phyloP scores from a whole-genome alignment of 768 basidiomycete genomes.

The Hortiboletus campestris region DNA sequence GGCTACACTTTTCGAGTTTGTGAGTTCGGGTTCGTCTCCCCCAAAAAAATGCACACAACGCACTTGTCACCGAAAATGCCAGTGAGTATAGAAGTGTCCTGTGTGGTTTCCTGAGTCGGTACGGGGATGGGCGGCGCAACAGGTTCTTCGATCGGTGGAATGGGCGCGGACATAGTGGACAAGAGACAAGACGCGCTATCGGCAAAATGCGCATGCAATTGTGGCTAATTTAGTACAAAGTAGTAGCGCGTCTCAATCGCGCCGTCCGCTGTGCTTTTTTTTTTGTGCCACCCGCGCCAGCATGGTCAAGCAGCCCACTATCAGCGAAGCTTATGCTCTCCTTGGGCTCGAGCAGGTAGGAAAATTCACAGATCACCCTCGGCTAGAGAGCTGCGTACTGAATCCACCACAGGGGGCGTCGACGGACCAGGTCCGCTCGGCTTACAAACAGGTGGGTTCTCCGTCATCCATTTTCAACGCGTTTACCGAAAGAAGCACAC shows the following conservation, averaged over 20 bases:
- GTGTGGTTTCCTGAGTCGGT: slow-evolving; percentile 6
- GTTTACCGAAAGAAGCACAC: neutral
- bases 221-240: slow-evolving; percentile 10
- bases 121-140: neutral
- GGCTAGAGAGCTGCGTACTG: slow-evolving; percentile 1
- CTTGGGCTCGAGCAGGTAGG: slow-evolving; percentile 58
- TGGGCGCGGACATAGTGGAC: slow-evolving; percentile 8
- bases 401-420: slow-evolving; percentile 48
- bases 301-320: slow-evolving; percentile 38
- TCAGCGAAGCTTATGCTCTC: slow-evolving; percentile 38
- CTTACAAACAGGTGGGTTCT: slow-evolving; percentile 62
- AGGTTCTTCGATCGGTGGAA: neutral
- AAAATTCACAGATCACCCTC: neutral
- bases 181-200: slow-evolving; percentile 1
- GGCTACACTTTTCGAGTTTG: slow-evolving; percentile 58
- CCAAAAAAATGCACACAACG: slow-evolving; percentile 31
- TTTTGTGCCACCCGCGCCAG: slow-evolving; percentile 7
- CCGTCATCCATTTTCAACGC: neutral
- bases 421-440: slow-evolving; percentile 60
- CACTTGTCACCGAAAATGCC: slow-evolving; percentile 64
- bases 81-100: slow-evolving; percentile 33
- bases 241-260: slow-evolving; percentile 28
- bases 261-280: slow-evolving; percentile 10
- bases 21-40: slow-evolving; percentile 8
- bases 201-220: neutral